phyloP scores from a whole-genome alignment of 768 basidiomycete genomes.

The Melanogaster broomeanus region DNA sequence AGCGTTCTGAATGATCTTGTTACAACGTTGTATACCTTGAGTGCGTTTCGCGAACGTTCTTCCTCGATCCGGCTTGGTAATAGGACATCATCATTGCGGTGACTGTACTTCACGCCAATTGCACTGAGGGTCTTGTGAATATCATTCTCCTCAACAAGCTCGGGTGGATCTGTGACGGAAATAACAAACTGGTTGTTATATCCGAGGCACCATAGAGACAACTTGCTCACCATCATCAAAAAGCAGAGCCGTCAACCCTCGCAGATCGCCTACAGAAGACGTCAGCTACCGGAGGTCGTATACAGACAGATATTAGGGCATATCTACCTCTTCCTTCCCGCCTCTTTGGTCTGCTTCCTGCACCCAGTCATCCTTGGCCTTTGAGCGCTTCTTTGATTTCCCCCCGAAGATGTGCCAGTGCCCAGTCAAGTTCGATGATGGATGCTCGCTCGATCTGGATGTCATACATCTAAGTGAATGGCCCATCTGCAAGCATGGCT shows the following conservation, averaged over 20 bases:
- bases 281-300: not conserved
- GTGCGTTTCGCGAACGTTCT: slow-evolving; percentile 54
- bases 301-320: not conserved
- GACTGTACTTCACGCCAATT: slow-evolving; percentile 71
- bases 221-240: slow-evolving; percentile 62
- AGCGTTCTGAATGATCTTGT: not conserved
- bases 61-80: slow-evolving; percentile 69
- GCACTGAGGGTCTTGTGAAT: slow-evolving; percentile 58
- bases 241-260: slow-evolving; percentile 63
- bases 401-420: slow-evolving; percentile 65
- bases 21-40: slow-evolving; percentile 41
- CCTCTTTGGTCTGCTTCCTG: slow-evolving; percentile 48
- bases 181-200: not conserved
- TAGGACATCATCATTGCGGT: slow-evolving; percentile 72
- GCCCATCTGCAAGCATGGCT: not conserved
- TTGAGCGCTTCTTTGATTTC: slow-evolving; percentile 35
- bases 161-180: slow-evolving; percentile 37
- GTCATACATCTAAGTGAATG: not conserved
- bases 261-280: slow-evolving; percentile 45
- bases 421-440: slow-evolving; percentile 79
- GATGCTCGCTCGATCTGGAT: slow-evolving; percentile 76
- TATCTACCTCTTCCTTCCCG: slow-evolving; percentile 35
- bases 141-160: slow-evolving; percentile 43
- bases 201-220: not conserved
- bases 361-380: slow-evolving; percentile 40